Base-by-base conservation (phyloP, 345 rosid genomes). In the Rhodamnia argentea region DNA sequence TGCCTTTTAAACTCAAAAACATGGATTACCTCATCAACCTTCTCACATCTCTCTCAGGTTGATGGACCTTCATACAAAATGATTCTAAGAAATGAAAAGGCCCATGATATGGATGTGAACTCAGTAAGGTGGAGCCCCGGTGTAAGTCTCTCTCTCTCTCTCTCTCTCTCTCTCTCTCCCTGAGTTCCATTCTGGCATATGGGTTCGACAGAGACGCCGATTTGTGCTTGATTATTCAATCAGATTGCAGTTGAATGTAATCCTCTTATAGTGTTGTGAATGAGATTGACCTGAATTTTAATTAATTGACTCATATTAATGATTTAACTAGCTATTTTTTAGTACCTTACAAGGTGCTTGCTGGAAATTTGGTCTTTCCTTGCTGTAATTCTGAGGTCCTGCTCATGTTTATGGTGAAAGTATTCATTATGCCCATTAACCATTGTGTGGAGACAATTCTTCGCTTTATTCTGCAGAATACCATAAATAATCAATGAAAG, bases 51-150 rank as follows among this genome's bases (percentile, higher is more conserved):
- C 50, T 83, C 44, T 83, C 92, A 97, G 99, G 93, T 90, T 90
- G 93, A 89, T 88, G 94, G 87, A 87, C 90, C 95, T 89, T 93
- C 96, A n/a, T 92, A 91, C 86, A 91, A 87, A 86, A 88, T 95
- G 86, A 85, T 94, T 83, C 88, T 93, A 89, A 96, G 91, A 91
- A 94, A 92, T 93, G 94, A 97, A 83, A 97, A 96, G 91, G 99
- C 96, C 54, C 99, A 96, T 88, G 95, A 94, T 53, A 94, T 94
- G 96, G 99, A 96, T 88, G 86, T 97, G 85, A 97, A 97, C 88
- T 92, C 92, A 59, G 98, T 95, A 82, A 96, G 93, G 53, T 97
- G 98, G 99, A 89, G 93, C 84, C 91, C 94, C 7, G 91, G 92
- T 91, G 98, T 96, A 93, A 93, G 98, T 84, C 87, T 88, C 82